Evolutionary conservation across 371 early-diverging fungal genomes (phyloP).

Genomic region (Mortierella sp.): DNA sequence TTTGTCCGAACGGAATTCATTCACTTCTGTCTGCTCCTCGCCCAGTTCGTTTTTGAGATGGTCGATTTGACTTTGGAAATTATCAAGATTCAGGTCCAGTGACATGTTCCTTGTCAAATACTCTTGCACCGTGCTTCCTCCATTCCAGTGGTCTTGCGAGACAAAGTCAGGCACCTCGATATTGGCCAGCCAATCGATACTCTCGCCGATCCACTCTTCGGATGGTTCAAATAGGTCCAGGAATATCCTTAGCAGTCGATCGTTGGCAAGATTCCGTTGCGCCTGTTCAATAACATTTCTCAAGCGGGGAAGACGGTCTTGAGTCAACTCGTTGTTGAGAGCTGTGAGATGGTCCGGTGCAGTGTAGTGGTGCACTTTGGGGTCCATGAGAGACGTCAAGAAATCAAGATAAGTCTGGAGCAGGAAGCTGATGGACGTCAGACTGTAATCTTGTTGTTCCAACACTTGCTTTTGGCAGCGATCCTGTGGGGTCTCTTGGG

Average conservation of each 20-base stretch:
- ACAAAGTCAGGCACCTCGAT: constrained; percentile 44
- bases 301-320: constrained; percentile 35
- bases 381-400: constrained; percentile 52
- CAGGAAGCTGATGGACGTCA: constrained; percentile 47
- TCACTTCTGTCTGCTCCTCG: constrained; percentile 47
- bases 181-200: constrained; percentile 49
- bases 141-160: constrained; percentile 36
- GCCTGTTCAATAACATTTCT: constrained; percentile 39
- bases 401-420: constrained; percentile 50
- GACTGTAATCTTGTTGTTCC: constrained; percentile 48
- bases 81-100: constrained; percentile 32
- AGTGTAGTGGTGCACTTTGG: constrained; percentile 49
- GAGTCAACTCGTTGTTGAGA: constrained; percentile 45
- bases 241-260: constrained; percentile 40
- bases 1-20: constrained; percentile 35
- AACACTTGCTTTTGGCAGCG: constrained; percentile 29
- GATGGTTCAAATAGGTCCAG: constrained; percentile 35
- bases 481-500: constrained; percentile 40
- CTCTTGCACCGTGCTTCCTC: constrained; percentile 35
- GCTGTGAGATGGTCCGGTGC: constrained; percentile 49
- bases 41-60: constrained; percentile 34
- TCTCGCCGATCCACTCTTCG: constrained; percentile 53
- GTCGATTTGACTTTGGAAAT: constrained; percentile 21
- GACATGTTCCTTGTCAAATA: constrained; percentile 24
- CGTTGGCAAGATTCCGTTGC: constrained; percentile 40